Evolutionary conservation across 2,329 filamentous ascomycete species (phyloP).

Genomic region (Myrmaecium sp.): DNA sequence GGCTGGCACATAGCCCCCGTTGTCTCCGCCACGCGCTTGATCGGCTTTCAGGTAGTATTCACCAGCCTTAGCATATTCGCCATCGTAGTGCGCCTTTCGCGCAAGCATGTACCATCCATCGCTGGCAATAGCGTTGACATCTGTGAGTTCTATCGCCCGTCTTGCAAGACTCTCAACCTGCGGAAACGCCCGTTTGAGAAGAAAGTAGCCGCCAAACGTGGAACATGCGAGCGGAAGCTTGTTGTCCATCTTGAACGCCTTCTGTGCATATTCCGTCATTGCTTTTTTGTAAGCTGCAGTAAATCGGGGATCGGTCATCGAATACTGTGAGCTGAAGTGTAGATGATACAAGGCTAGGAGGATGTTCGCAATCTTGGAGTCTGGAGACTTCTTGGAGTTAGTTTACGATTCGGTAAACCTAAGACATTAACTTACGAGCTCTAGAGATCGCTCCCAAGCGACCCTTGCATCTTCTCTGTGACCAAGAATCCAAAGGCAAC

Average conservation of each 20-base stretch:
- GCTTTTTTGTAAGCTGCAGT: conserved; percentile 74
- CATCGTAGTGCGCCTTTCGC: conserved; percentile 73
- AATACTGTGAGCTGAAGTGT: conserved; percentile 66
- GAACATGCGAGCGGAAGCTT: conserved; percentile 78
- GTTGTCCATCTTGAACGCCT: conserved; percentile 85
- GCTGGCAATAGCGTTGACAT: conserved; percentile 90
- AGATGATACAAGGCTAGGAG: conserved; percentile 82
- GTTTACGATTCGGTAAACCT: not conserved
- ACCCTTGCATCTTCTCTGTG: conserved; percentile 82
- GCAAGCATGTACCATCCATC: conserved; percentile 95
- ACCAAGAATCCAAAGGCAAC: conserved; percentile 92
- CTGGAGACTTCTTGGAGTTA: conserved; percentile 34
- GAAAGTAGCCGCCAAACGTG: conserved; percentile 79
- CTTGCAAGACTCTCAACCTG: conserved; percentile 77
- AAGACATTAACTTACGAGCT: conserved; percentile 39
- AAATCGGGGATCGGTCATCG: conserved; percentile 73
- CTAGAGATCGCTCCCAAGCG: conserved; percentile 78
- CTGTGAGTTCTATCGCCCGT: conserved; percentile 87
- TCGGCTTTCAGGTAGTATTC: conserved; percentile 86
- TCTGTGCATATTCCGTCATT: conserved; percentile 88
- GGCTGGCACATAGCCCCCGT: conserved; percentile 78
- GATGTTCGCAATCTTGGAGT: conserved; percentile 81
- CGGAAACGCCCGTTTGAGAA: conserved; percentile 61
- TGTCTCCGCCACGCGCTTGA: conserved; percentile 77
- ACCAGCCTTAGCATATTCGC: conserved; percentile 55